Conservation (phyloP, 805 yeast species). For the Metschnikowia matae region DNA sequence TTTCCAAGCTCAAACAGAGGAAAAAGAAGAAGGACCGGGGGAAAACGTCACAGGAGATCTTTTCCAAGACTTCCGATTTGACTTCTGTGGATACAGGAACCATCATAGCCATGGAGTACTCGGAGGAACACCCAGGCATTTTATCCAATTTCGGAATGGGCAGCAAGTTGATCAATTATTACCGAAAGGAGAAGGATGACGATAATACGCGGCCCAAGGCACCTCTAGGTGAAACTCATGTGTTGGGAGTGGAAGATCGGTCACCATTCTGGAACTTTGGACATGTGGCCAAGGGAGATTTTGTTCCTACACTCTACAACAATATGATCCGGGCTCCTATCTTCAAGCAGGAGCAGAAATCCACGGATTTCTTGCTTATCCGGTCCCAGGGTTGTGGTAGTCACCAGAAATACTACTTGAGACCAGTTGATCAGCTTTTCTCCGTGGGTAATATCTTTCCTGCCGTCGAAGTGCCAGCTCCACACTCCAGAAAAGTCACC, state of each 20-base stretch:
- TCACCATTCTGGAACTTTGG: conserved; percentile 99
- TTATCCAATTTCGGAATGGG: conserved; percentile 95
- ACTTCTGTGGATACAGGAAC: conserved; percentile 81
- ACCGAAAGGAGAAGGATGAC: conserved; percentile 75
- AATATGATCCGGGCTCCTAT: conserved; percentile 90
- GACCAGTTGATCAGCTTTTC: conserved; percentile 68
- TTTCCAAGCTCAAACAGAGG: conserved; percentile 69
- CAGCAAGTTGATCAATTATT: conserved; percentile 85
- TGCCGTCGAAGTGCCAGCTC: conserved; percentile 93
- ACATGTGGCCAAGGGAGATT: conserved; percentile 88
- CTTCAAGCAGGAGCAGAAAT: conserved; percentile 73
- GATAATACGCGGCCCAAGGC: conserved; percentile 85
- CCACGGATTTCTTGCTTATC: conserved; percentile 78
- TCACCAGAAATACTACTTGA: conserved; percentile 63
- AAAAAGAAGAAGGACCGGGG: conserved; percentile 90
- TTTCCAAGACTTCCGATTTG: conserved; percentile 66
- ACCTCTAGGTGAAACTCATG: conserved; percentile 90
- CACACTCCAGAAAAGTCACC: conserved; percentile 93
- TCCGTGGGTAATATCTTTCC: conserved; percentile 92
- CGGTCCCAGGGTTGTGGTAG: conserved; percentile 78
- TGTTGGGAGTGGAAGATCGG: conserved; percentile 91
- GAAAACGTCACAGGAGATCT: conserved; percentile 69
- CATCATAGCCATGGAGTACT: conserved; percentile 76
- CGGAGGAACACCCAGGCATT: conserved; percentile 82
- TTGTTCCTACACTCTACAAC: conserved; percentile 91